Evolutionary conservation across 2,329 filamentous ascomycete genomes (phyloP).

Genomic region (Hypomyces perniciosus): DNA sequence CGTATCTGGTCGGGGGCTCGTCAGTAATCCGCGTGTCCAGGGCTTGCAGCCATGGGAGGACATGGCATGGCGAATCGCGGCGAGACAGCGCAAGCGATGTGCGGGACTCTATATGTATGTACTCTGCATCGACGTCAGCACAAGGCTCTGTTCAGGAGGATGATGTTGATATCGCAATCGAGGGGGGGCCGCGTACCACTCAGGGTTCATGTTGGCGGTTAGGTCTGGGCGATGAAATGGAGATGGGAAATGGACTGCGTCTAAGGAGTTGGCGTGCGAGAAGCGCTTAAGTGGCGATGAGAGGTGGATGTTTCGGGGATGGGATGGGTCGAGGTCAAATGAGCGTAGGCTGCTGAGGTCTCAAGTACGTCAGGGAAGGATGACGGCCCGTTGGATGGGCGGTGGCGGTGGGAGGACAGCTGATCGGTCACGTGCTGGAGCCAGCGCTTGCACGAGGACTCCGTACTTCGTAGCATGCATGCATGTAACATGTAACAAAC

Average conservation of each 20-base stretch:
- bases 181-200: conserved; percentile 63
- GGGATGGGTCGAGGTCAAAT: conserved; percentile 19
- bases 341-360: conserved; percentile 19
- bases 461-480: not conserved
- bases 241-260: conserved; percentile 13
- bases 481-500: no score
- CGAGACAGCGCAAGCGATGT: not conserved
- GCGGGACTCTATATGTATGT: not conserved
- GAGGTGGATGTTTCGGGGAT: conserved; percentile 2
- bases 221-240: conserved; percentile 22
- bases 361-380: conserved; percentile 30
- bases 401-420: conserved; percentile 16
- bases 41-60: not conserved
- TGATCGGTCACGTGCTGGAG: conserved; percentile 16
- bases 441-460: not conserved
- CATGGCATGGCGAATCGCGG: not conserved
- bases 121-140: conserved; percentile 26
- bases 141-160: conserved; percentile 23
- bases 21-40: conserved; percentile 16
- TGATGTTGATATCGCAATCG: conserved; percentile 18
- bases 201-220: conserved; percentile 73
- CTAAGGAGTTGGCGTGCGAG: not conserved
- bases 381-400: conserved; percentile 13
- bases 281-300: conserved; percentile 4
- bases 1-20: conserved; percentile 65